Conservation (phyloP, 2,329 filamentous ascomycete genomes). For the Colletotrichum euphorbiae region DNA sequence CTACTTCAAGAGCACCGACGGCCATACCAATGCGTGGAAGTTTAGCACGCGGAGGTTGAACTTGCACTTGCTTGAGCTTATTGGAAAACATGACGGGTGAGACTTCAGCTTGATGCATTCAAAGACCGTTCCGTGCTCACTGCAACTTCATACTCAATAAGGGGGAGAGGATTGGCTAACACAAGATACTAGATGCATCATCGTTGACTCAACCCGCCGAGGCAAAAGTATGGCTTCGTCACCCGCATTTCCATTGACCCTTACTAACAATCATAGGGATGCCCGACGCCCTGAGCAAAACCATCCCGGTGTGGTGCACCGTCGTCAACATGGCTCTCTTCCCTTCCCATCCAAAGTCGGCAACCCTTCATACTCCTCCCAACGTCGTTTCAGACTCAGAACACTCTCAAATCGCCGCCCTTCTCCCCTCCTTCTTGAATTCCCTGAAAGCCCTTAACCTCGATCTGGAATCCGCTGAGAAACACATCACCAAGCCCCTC, state of each 20-base stretch:
- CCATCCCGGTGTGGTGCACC: slow-evolving; percentile 91
- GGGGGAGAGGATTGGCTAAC: slow-evolving; percentile 11
- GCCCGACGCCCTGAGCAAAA: slow-evolving; percentile 95
- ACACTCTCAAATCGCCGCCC: slow-evolving; percentile 78
- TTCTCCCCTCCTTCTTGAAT: slow-evolving; percentile 67
- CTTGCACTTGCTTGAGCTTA: slow-evolving; percentile 78
- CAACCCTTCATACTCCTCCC: slow-evolving; percentile 74
- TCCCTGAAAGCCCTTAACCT: slow-evolving; percentile 68
- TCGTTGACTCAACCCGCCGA: slow-evolving; percentile 92
- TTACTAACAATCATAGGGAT: slow-evolving; percentile 66
- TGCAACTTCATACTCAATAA: not conserved
- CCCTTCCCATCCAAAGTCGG: slow-evolving; percentile 58
- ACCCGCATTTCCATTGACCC: not conserved
- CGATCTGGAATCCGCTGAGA: slow-evolving; percentile 65
- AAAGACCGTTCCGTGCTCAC: no score
- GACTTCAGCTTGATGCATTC: slow-evolving; percentile 40
- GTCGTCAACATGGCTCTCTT: slow-evolving; percentile 87
- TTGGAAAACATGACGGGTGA: slow-evolving; percentile 75
- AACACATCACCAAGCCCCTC: slow-evolving; percentile 76
- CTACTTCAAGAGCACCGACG: slow-evolving; percentile 99
- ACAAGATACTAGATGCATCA: slow-evolving; percentile 69
- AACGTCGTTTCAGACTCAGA: slow-evolving; percentile 80
- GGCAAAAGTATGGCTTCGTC: slow-evolving; percentile 75
- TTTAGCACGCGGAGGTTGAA: slow-evolving; percentile 90
- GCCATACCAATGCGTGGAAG: slow-evolving; percentile 89